Evolutionary conservation across 1,139 yeast species (phyloP).

Genomic region (Yarrowia galli): DNA sequence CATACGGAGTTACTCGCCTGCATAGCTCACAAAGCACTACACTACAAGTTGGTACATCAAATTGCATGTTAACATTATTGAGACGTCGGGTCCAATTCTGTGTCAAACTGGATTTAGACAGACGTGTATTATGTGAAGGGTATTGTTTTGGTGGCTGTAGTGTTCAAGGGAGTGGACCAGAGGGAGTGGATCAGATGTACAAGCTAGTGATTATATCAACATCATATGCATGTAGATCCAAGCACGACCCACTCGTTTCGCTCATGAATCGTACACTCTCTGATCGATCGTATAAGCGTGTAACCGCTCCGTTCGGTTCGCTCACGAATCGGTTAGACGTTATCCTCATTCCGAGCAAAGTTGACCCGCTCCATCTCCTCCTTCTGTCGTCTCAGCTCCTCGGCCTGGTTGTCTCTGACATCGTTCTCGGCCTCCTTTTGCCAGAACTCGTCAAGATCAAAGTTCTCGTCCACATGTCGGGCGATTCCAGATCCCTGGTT

Average conservation of each 20-base stretch:
- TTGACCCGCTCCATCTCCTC: conserved; percentile 16
- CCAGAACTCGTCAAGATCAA: conserved; percentile 33
- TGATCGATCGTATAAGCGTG: background rate
- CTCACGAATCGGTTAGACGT: background rate
- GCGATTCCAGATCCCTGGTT: conserved; percentile 3
- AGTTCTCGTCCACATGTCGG: conserved; percentile 29
- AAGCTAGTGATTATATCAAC: too few relatives aligned
- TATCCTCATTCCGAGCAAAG: conserved; percentile 5
- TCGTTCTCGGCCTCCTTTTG: conserved; percentile 35
- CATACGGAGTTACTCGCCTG: too few relatives aligned
- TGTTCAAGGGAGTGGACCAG: too few relatives aligned
- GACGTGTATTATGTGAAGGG: conserved; percentile 1
- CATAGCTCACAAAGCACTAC: too few relatives aligned
- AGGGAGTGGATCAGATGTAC: too few relatives aligned
- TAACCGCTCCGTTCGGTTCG: too few relatives aligned
- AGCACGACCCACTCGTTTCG: background rate
- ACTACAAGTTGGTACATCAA: too few relatives aligned
- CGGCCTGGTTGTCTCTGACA: background rate
- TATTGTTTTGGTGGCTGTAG: background rate
- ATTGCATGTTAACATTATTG: background rate
- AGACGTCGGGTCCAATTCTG: background rate
- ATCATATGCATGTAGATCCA: too few relatives aligned
- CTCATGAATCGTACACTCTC: background rate
- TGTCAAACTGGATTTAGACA: background rate
- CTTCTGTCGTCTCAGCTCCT: conserved; percentile 25